Base-by-base conservation (phyloP, 345 rosid genomes). In the Syzygium aromaticum region DNA sequence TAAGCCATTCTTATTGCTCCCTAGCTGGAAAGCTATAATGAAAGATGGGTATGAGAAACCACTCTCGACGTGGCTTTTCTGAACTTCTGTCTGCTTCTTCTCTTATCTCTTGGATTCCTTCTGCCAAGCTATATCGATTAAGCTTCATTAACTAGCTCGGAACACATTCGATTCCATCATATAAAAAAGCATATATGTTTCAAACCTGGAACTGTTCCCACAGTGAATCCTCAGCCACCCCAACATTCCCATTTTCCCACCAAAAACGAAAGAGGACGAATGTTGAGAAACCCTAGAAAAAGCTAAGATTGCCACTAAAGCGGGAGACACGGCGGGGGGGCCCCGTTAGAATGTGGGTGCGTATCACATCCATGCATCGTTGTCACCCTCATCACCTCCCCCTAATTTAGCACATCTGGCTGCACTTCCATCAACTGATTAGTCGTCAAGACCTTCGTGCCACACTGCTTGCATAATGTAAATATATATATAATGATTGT, bases 341-440 rank as follows among this genome's bases (percentile, higher is more conserved):
- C 91, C 88, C 19, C 22, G 87, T 84, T 52, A 89, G 91, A 93
- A 92, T 91, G 94, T 88, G 92, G 91, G 52, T 54, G 85, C 84
- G 87, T 30, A 91, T 91, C 92, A 84, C 89, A 87, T 90, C 88
- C 91, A 91, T 91, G 91, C 92, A 92, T 87, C 87, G 87, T 54
- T 85, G 88, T 92, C 90, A 89, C 83, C 88, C 93, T 52, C 83
- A 14, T 64, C 88, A 25, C 84, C 78, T 51, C 61, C 46, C 61
- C 22, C 52, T 2, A n/a, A 86, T 61, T 54, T 17, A 40, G 80
- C 80, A 21, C 46, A 21, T 73, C 80, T 73, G 7, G 25, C 80
- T 73, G 38, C 46, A 13, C 49, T 73, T 33, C 80, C 23, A 25
- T 33, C 49, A 33, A 19, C 25, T 33, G 46, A 33, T 73, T 33